phyloP scores from a whole-genome alignment of 495 filamentous ascomycete species.

The Corynascus novoguineensis region DNA sequence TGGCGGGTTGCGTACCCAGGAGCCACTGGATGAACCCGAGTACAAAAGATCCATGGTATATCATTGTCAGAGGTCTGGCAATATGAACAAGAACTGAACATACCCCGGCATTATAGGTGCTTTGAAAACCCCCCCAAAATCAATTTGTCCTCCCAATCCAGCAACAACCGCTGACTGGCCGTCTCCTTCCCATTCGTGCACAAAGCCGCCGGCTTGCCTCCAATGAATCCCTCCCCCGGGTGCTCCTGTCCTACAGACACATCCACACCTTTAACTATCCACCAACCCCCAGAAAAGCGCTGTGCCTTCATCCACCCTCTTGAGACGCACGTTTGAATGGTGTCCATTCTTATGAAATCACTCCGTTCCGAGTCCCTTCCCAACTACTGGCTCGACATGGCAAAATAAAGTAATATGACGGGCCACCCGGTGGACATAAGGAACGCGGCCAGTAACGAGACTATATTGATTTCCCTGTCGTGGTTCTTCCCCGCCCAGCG shows the following conservation, averaged over 20 bases:
- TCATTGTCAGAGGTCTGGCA: no score
- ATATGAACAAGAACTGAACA: not conserved
- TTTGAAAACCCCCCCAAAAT: not conserved
- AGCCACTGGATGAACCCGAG: no score
- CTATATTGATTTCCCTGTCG: slow-evolving; percentile 23
- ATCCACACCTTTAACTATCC: no score
- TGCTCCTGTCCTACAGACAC: no score
- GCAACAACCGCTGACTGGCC: not conserved
- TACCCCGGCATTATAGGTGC: slow-evolving; percentile 13
- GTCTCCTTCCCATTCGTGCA: not conserved
- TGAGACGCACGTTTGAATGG: not conserved
- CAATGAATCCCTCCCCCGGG: not conserved
- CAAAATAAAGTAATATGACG: slow-evolving; percentile 29
- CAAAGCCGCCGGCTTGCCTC: not conserved
- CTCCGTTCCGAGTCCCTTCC: not conserved
- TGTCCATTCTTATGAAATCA: not conserved
- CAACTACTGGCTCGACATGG: slow-evolving; percentile 3
- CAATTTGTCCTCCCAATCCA: not conserved
- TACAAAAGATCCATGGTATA: no score
- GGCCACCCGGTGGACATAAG: slow-evolving; percentile 27
- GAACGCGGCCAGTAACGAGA: slow-evolving; percentile 28
- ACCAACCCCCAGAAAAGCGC: no score
- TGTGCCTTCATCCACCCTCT: not conserved
- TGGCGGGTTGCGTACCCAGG: no score
- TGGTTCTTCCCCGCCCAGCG: slow-evolving; percentile 31